These are phyloP conservation scores for Mycena citricolor DNA, from an alignment of 1,284 basidiomycete species.

Conservation along the genomic window DNA sequence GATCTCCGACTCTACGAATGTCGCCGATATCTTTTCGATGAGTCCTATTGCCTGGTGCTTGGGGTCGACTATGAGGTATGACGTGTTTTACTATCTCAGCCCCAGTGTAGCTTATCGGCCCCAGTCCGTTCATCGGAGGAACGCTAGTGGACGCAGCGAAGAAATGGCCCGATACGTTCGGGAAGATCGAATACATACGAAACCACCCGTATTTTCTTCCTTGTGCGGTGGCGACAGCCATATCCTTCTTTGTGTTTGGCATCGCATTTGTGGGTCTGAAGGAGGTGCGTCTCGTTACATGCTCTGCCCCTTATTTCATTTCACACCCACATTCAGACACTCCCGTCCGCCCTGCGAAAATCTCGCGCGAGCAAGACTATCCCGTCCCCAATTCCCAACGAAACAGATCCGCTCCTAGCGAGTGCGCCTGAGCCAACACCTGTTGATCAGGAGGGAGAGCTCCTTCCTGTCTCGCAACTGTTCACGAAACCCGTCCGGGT, in stretches of 20 bases:
- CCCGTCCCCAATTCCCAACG: slow-evolving; percentile 7
- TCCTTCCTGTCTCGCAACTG: slow-evolving; percentile 28
- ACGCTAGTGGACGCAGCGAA: slow-evolving; percentile 40
- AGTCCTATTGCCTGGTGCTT: slow-evolving; percentile 41
- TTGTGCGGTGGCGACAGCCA: slow-evolving; percentile 43
- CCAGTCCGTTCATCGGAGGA: slow-evolving; percentile 43
- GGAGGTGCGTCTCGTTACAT: slow-evolving; percentile 30
- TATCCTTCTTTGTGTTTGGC: slow-evolving; percentile 27
- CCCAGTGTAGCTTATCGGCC: not conserved
- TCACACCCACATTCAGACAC: slow-evolving; percentile 20
- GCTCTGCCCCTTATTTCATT: slow-evolving; percentile 19
- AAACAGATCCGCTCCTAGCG: slow-evolving; percentile 8
- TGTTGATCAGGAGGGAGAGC: slow-evolving; percentile 1
- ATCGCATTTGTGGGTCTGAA: slow-evolving; percentile 30
- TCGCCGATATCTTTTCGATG: slow-evolving; percentile 42
- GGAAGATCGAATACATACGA: slow-evolving; percentile 31
- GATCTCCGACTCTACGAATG: slow-evolving; percentile 44
- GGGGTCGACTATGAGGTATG: slow-evolving; percentile 11
- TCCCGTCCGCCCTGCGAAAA: slow-evolving; percentile 21
- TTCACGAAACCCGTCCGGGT: slow-evolving; percentile 33
- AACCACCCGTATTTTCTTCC: slow-evolving; percentile 57
- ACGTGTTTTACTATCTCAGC: not conserved
- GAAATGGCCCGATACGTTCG: slow-evolving; percentile 37
- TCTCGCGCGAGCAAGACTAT: slow-evolving; percentile 6
- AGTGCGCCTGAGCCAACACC: not conserved